Evolutionary conservation across 345 rosid genomes (phyloP).

Genomic region (Angophora floribunda): DNA sequence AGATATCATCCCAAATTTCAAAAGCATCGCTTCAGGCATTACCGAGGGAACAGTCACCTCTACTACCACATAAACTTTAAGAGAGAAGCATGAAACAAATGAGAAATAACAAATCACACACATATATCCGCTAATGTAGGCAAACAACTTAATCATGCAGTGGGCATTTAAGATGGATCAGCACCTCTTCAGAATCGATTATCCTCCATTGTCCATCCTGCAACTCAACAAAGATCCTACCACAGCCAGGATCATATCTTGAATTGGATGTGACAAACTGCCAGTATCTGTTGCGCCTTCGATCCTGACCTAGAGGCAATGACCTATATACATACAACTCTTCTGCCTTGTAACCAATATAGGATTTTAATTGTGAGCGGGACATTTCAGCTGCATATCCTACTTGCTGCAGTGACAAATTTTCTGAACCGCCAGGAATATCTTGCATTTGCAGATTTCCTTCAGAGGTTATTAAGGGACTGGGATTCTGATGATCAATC

Average conservation of each 20-base stretch:
- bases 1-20: background rate
- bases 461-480: constrained; percentile 22
- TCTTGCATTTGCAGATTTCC: constrained; percentile 52
- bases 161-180: background rate
- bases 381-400: constrained; percentile 62
- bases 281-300: constrained; percentile 89
- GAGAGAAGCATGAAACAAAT: background rate
- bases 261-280: constrained; percentile 69
- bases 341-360: constrained; percentile 76
- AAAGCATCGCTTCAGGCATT: background rate
- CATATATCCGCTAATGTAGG: background rate
- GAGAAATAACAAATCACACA: background rate
- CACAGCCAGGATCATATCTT: constrained; percentile 72
- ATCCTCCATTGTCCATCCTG: constrained; percentile 72
- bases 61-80: background rate
- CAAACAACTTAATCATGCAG: background rate
- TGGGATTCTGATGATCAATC: constrained; percentile 22
- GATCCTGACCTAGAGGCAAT: constrained; percentile 86
- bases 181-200: constrained; percentile 75
- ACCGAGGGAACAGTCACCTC: background rate
- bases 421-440: constrained; percentile 35
- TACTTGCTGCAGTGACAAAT: constrained; percentile 40
- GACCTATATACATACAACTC: constrained; percentile 67
- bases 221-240: constrained; percentile 77
- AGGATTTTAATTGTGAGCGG: constrained; percentile 61